Percentiles rank a stretch among this genome's conserved stretches.
Evolutionary conservation across 2,329 filamentous ascomycete genomes (phyloP).

Genomic region (Aspergillus sp.): DNA sequence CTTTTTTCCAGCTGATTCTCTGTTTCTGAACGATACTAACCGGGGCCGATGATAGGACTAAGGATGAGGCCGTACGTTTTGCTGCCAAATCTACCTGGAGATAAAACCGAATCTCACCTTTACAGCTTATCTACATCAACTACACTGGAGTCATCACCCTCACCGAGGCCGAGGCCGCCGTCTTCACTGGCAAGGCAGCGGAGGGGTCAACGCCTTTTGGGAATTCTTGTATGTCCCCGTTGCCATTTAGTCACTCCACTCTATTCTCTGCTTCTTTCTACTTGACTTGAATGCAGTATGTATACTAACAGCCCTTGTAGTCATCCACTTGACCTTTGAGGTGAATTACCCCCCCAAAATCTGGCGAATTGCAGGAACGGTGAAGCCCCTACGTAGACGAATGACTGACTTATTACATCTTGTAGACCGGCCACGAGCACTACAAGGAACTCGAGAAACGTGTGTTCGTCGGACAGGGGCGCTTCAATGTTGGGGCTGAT

Average conservation of each 20-base stretch:
- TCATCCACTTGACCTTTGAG: slow-evolving; percentile 45
- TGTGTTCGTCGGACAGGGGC: slow-evolving; percentile 47
- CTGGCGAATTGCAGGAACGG: too few relatives aligned
- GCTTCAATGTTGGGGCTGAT: slow-evolving; percentile 44
- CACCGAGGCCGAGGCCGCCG: slow-evolving; percentile 36
- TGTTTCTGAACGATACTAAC: slow-evolving; percentile 4
- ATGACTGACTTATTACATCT: background rate
- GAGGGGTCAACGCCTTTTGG: slow-evolving; percentile 45
- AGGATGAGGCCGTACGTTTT: slow-evolving; percentile 37
- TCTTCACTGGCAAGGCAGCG: slow-evolving; percentile 38
- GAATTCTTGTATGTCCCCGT: slow-evolving; percentile 42
- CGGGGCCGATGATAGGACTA: slow-evolving; percentile 29
- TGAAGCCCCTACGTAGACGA: too few relatives aligned
- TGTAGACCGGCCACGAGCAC: slow-evolving; percentile 46
- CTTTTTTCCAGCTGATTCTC: background rate
- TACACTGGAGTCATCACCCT: slow-evolving; percentile 48
- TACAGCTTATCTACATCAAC: slow-evolving; percentile 43
- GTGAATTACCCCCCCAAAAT: slow-evolving; percentile 22
- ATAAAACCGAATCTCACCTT: background rate
- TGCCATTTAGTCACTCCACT: background rate
- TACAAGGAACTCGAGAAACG: slow-evolving; percentile 48
- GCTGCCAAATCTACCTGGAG: slow-evolving; percentile 34
- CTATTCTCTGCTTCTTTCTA: background rate
- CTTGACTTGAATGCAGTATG: background rate
- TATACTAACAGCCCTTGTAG: slow-evolving; percentile 25